These are phyloP conservation scores for Trypanosomatidae sp. DNA, from an alignment of 208 protist species.

Conservation along the genomic window DNA sequence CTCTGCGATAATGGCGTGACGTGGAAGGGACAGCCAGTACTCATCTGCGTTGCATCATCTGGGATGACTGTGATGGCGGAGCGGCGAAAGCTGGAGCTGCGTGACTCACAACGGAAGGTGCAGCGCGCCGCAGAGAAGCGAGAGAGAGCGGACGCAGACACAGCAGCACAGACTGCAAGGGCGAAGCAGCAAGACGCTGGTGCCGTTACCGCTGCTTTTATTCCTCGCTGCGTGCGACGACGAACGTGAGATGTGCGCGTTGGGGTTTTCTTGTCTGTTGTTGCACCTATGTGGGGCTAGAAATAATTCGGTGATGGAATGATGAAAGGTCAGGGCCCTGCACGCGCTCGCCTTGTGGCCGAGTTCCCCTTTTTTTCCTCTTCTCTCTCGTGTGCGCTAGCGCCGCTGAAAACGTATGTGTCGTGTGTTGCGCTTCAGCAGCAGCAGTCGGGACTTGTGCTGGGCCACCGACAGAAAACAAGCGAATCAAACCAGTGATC, in stretches of 20 bases:
- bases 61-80: slow-evolving; percentile 54
- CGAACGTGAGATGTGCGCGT: slow-evolving; percentile 14
- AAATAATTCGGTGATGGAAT: neutral
- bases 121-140: slow-evolving; percentile 28
- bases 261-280: neutral
- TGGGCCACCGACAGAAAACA: neutral
- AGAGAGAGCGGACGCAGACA: slow-evolving; percentile 5
- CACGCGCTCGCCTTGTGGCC: neutral
- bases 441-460: neutral
- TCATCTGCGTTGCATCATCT: slow-evolving; percentile 37
- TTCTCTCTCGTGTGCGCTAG: neutral
- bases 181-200: neutral
- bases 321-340: neutral
- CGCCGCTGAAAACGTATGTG: neutral
- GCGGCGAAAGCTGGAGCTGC: slow-evolving; percentile 52
- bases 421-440: neutral
- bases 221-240: slow-evolving; percentile 52
- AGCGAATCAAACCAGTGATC: neutral
- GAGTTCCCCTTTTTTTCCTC: neutral
- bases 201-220: slow-evolving; percentile 33
- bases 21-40: slow-evolving; percentile 55
- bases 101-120: slow-evolving; percentile 37
- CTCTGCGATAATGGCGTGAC: neutral
- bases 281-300: neutral
- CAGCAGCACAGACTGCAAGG: slow-evolving; percentile 1